phyloP scores from a whole-genome alignment of 176 grass and related monocot genomes.

The Eremochloa ophiuroides region DNA sequence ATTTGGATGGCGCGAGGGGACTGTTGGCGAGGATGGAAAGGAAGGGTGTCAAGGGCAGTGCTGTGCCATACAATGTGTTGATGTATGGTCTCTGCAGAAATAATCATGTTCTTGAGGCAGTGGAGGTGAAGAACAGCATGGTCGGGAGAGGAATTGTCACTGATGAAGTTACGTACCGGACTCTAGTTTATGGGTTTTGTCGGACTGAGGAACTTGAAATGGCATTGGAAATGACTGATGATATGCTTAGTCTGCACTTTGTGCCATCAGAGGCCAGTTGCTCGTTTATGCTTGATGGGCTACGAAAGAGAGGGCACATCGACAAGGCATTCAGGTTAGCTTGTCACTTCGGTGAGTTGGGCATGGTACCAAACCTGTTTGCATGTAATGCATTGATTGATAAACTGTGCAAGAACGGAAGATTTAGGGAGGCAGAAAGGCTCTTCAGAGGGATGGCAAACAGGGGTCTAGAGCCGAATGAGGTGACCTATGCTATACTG shows the following conservation, averaged over 20 bases:
- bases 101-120: conserved; percentile 36
- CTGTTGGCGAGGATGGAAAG: conserved; percentile 44
- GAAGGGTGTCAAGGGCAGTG: conserved; percentile 33
- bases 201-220: conserved; percentile 43
- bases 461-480: conserved; percentile 55
- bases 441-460: conserved; percentile 59
- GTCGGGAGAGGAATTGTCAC: conserved; percentile 32
- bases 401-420: conserved; percentile 55
- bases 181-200: conserved; percentile 58
- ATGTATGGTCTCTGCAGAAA: conserved; percentile 71
- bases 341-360: conserved; percentile 48
- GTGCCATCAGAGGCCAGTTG: conserved; percentile 57
- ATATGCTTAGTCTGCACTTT: conserved; percentile 45
- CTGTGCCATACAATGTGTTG: conserved; percentile 70
- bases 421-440: conserved; percentile 62
- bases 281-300: conserved; percentile 46
- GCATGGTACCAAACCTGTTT: conserved; percentile 61
- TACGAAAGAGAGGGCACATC: conserved; percentile 38
- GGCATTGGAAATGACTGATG: conserved; percentile 39
- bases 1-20: conserved; percentile 34
- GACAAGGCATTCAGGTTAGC: conserved; percentile 61
- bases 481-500: conserved; percentile 78
- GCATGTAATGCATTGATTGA: conserved; percentile 72
- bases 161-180: conserved; percentile 66
- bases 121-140: conserved; percentile 46